phyloP scores from a whole-genome alignment of 2,329 filamentous ascomycete genomes.

The Colletotrichum eleusines region DNA sequence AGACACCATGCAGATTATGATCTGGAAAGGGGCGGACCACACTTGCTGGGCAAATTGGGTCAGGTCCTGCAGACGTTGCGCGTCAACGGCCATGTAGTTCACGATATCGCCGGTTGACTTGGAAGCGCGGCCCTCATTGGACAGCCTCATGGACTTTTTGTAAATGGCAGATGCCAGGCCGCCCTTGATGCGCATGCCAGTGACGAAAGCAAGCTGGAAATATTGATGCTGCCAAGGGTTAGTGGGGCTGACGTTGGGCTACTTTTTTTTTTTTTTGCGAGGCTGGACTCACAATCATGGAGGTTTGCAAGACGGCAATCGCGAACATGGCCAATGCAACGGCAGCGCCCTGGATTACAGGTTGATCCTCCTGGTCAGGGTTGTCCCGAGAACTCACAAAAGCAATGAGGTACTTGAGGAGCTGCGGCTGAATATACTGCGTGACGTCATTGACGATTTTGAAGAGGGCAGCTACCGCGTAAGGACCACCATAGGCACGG shows the following conservation, averaged over 20 bases:
- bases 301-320: slow-evolving; percentile 87
- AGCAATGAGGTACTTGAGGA: slow-evolving; percentile 84
- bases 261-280: neutral
- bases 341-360: slow-evolving; percentile 84
- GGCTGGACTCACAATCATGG: slow-evolving; percentile 70
- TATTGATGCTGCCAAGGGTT: slow-evolving; percentile 78
- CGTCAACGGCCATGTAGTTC: slow-evolving; percentile 99
- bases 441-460: slow-evolving; percentile 90
- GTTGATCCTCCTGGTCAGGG: slow-evolving; percentile 69
- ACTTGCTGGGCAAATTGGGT: slow-evolving; percentile 95
- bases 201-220: slow-evolving; percentile 94
- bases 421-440: slow-evolving; percentile 90
- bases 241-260: neutral
- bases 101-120: slow-evolving; percentile 98
- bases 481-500: slow-evolving; percentile 86
- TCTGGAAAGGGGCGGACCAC: slow-evolving; percentile 98
- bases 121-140: slow-evolving; percentile 88
- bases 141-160: slow-evolving; percentile 87
- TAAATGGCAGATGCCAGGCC: slow-evolving; percentile 93
- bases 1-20: slow-evolving; percentile 93
- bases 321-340: slow-evolving; percentile 94
- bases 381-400: slow-evolving; percentile 83
- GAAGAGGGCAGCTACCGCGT: slow-evolving; percentile 83
- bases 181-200: slow-evolving; percentile 96
- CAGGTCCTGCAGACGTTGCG: slow-evolving; percentile 92